Percentiles rank a stretch among this genome's conserved stretches.
These are phyloP conservation scores for Pythium brassicae DNA, from an alignment of 352 stramenopile species.

Conservation along the genomic window DNA sequence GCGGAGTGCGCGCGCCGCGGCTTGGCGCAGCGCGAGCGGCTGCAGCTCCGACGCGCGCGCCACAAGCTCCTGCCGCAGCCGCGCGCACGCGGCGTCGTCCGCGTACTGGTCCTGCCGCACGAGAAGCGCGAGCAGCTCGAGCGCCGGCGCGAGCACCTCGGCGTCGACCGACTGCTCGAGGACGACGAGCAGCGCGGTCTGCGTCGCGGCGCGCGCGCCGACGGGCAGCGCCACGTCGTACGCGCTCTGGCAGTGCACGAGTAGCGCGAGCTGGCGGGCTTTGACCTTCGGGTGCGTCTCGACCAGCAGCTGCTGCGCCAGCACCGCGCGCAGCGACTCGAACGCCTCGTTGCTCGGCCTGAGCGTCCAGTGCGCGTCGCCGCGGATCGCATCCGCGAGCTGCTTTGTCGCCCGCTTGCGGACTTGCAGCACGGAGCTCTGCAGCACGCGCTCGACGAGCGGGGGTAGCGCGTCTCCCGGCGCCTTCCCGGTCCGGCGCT, in stretches of 20 bases:
- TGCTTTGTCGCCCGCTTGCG: conserved; percentile 60
- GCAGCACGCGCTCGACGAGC: conserved; percentile 33
- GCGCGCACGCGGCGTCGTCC: conserved; percentile 1
- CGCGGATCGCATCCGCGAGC: conserved; percentile 25
- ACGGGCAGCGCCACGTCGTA: conserved; percentile 11
- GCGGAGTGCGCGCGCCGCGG: conserved; percentile 46
- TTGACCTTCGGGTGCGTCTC: conserved; percentile 71
- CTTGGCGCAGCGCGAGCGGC: conserved; percentile 51
- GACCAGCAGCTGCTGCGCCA: conserved; percentile 43
- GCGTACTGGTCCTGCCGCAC: conserved; percentile 13
- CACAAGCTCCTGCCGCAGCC: conserved; percentile 42
- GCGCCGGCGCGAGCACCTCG: conserved; percentile 40
- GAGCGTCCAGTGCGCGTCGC: conserved; percentile 9
- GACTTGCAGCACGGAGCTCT: conserved; percentile 45
- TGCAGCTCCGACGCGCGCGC: conserved; percentile 42
- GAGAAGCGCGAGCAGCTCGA: conserved; percentile 58
- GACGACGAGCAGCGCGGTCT: conserved; percentile 19
- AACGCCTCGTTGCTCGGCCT: conserved; percentile 6
- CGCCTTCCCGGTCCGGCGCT: conserved; percentile 4
- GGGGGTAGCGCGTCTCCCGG: neutral
- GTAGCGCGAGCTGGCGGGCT: conserved; percentile 44
- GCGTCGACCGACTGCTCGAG: conserved; percentile 42
- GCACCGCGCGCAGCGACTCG: conserved; percentile 26
- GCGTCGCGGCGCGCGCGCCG: conserved; percentile 14
- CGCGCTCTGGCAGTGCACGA: conserved; percentile 33